A percentile compares a stretch with the other conserved stretches of the same genome.
Conservation (phyloP, 2,329 filamentous ascomycete species). For the Alternaria burnsii region DNA sequence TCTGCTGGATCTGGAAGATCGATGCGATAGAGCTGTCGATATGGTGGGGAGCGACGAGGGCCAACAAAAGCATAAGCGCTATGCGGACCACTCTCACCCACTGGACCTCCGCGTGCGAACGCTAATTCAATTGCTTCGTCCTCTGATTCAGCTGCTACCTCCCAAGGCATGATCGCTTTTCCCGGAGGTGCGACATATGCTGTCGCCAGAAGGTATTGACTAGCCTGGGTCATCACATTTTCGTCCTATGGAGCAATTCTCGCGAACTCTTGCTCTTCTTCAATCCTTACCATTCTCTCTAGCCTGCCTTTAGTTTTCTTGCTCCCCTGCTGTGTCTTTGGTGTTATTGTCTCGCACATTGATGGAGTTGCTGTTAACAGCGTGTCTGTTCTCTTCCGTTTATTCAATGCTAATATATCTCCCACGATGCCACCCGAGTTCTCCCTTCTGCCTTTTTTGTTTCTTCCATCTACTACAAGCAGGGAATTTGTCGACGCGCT, state of each 20-base stretch:
- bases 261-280: background rate
- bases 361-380: background rate
- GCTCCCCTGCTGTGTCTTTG: background rate
- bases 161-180: background rate
- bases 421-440: background rate
- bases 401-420: background rate
- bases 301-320: background rate
- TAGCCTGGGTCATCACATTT: background rate
- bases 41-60: constrained; percentile 27
- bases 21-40: constrained; percentile 27
- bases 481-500: background rate
- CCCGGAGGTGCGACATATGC: constrained; percentile 12
- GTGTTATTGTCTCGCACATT: background rate
- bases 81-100: constrained; percentile 15
- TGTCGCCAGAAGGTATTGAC: background rate
- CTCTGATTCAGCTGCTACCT: background rate
- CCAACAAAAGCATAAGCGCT: constrained; percentile 31
- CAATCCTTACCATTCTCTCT: background rate
- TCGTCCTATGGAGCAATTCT: background rate
- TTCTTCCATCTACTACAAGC: background rate
- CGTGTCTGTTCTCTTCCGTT: background rate
- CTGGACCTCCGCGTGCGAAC: constrained; percentile 10
- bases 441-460: background rate
- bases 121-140: background rate
- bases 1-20: constrained; percentile 21